phyloP scores from a whole-genome alignment of 805 yeast species.

The Kuraishia ogatae region DNA sequence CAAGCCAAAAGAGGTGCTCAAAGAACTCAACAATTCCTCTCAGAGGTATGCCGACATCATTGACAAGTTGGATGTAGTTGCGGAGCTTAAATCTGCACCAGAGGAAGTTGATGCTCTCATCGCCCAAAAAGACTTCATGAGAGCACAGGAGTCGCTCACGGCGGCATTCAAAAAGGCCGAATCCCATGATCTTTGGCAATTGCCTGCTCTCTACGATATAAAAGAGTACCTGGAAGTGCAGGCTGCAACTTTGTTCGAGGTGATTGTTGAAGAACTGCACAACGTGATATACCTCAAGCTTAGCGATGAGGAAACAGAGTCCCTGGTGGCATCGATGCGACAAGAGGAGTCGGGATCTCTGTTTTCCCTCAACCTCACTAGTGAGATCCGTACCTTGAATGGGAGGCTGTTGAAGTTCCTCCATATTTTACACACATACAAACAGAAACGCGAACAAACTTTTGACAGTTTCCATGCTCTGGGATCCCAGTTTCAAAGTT shows the following conservation, averaged over 20 bases:
- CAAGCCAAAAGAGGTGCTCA: slow-evolving; percentile 45
- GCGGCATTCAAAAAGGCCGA: slow-evolving; percentile 36
- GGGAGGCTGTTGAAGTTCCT: background rate
- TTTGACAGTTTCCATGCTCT: background rate
- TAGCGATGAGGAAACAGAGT: background rate
- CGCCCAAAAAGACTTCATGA: slow-evolving; percentile 60
- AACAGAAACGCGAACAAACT: background rate
- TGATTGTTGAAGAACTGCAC: slow-evolving; percentile 69
- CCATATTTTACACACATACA: background rate
- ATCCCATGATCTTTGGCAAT: slow-evolving; percentile 44
- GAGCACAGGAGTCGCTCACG: slow-evolving; percentile 27
- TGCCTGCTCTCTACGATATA: slow-evolving; percentile 43
- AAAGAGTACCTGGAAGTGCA: slow-evolving; percentile 47
- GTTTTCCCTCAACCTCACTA: background rate
- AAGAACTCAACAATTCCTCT: slow-evolving; percentile 58
- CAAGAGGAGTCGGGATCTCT: background rate
- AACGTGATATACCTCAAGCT: slow-evolving; percentile 55
- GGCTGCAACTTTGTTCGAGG: slow-evolving; percentile 54
- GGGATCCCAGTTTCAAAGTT: background rate
- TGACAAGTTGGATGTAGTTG: slow-evolving; percentile 60
- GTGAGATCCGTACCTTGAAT: background rate
- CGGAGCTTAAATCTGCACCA: slow-evolving; percentile 49
- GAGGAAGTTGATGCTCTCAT: slow-evolving; percentile 56
- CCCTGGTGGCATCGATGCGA: background rate
- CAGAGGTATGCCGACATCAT: slow-evolving; percentile 59